Evolutionary conservation across 495 filamentous ascomycete species (phyloP), one percentile per base, ranked within the genome.

Genomic region (Penicilliopsis zonata): DNA sequence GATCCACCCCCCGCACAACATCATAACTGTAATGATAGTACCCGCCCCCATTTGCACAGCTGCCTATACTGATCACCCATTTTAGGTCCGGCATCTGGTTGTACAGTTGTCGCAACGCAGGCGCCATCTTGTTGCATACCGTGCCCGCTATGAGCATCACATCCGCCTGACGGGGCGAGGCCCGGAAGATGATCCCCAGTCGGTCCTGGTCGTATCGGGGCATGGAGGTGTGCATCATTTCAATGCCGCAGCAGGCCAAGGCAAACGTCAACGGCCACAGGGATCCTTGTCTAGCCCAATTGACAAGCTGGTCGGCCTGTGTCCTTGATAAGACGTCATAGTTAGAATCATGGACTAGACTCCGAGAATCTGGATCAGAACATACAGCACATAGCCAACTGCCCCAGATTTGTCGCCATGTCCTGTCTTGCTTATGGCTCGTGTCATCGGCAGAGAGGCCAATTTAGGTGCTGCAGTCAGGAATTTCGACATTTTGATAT

Each of bases 191-290:
- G 55, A 95, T 95, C 47, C 87, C 87, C 22, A 95, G 70, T 4
- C 87, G 72, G 69, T 95, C 87, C 49, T 95, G 87, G 53, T 95
- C 87, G 65, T 95, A 95, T 36, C 87, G 84, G 20, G 87, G 87
- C 18, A 87, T 87, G 18, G 87, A 94, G 13, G 94, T 68, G 57
- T 95, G 87, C 87, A 95, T 95, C 87, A 95, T 95, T 57, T 95
- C 87, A 41, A 95, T 65, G 57, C 87, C 87, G 61, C 87, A 95
- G 72, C 87, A 95, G 33, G 87, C 87, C 28, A 95, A 80, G 28
- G 87, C 87, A 64, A 95, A 95, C 13, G 87, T 95, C 85, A 95
- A 90, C 49, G 87, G 87, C 87, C 87, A 95, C 34, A 95, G 65
- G 12, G 87, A 95, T 35, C 75, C 74, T 58, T 95, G 87, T 23